Evolutionary conservation across 768 basidiomycete genomes (phyloP), one percentile per base, ranked within the genome.

Genomic region (Gymnopilus dilepis): DNA sequence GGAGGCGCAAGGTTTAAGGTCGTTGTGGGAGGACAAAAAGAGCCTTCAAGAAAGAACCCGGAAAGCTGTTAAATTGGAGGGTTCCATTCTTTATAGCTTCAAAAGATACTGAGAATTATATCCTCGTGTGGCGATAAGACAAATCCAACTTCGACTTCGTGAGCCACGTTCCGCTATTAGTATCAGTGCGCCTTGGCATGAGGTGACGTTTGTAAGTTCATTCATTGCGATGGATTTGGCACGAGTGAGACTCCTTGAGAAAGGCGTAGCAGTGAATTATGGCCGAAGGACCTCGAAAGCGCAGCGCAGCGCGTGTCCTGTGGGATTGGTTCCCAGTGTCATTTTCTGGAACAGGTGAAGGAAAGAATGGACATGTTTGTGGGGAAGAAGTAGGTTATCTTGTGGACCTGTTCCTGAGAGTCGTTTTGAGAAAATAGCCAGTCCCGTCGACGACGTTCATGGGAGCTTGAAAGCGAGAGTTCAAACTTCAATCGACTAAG

Each of bases 361-460:
- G 47, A 50, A 28, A 28, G 31, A 31, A 31, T n/a, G 17, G n/a
- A 26, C 28, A 3, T n/a, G 24, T 54, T 40, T 38, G 34, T 37
- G 33, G 17, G 19, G 9, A 21, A 54, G 34, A 54, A 54, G 38
- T 9, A 6, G 24, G 37, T 17, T 47, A 47, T 37, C 42, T 55
- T 60, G 59, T 28, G 59, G 55, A 55, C 43, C 26, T n/a, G 33
- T 41, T 60, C 52, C 43, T 47, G 59, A 45, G 43, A 47, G 47
- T 50, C 28, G 47, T 31, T 51, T 58, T 15, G 12, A 28, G 57
- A 13, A 37, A 40, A 56, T 22, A 30, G 17, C 9, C 22, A 4
- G 11, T 22, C 15, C 8, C n/a, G n/a, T 30, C 4, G 33, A 19
- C 19, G 31, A 38, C 40, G 34, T 47, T 38, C 51, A 60, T 60